A percentile compares a stretch with the other conserved stretches of the same genome.
Conservation (phyloP, 176 grass and related monocot genomes). For the Oryza coarctata region DNA sequence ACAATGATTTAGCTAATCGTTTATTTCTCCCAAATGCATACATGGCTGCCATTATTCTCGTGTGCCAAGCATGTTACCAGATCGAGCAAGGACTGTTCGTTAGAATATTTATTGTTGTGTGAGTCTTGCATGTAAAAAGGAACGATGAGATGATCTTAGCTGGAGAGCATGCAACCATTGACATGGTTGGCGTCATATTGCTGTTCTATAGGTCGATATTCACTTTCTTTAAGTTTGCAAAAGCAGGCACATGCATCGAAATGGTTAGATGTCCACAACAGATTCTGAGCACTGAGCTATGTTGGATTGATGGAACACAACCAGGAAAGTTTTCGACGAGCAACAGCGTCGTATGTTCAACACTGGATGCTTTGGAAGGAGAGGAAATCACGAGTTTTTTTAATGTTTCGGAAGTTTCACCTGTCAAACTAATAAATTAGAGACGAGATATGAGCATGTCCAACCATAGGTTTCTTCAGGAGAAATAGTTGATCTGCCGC, state of each 20-base stretch:
- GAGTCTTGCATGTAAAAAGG: not conserved
- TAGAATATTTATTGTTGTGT: not conserved
- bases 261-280: not conserved
- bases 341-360: too few species aligned
- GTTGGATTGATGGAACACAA: not conserved
- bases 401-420: too few species aligned
- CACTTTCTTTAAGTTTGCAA: not conserved
- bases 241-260: not conserved
- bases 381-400: too few species aligned
- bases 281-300: not conserved
- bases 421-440: not conserved
- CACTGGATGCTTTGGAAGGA: too few species aligned
- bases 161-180: not conserved
- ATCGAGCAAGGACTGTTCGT: conserved; percentile 23
- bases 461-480: not conserved
- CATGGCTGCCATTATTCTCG: not conserved
- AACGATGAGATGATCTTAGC: not conserved
- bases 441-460: not conserved
- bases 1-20: conserved; percentile 15
- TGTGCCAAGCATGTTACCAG: conserved; percentile 3
- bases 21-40: not conserved
- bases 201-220: not conserved
- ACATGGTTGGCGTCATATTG: not conserved
- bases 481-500: not conserved
- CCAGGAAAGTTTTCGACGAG: not conserved